Percentiles rank a stretch among this genome's conserved stretches.
Evolutionary conservation across 2,329 filamentous ascomycete species (phyloP).

Genomic region (Trichoderma arundinaceum): DNA sequence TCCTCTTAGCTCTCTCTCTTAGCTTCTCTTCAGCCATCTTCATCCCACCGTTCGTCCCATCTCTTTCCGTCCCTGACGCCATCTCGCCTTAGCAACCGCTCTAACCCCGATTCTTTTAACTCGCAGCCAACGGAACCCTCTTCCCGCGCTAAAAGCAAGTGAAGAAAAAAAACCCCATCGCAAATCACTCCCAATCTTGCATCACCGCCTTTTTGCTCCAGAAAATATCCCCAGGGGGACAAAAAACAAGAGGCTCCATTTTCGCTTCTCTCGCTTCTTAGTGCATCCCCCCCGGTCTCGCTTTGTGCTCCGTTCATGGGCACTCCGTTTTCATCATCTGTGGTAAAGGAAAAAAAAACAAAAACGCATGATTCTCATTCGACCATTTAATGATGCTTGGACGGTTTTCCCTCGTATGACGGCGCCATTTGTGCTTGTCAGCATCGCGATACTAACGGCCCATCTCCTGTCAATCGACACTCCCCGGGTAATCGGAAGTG

Average conservation of each 20-base stretch:
- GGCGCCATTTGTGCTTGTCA: not conserved
- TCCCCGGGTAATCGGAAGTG: not conserved
- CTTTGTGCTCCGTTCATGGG: not conserved
- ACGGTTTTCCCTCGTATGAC: constrained; percentile 12
- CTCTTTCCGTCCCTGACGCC: constrained; percentile 14
- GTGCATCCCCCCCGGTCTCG: not conserved
- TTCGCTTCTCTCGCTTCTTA: constrained; percentile 16
- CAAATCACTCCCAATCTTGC: not conserved
- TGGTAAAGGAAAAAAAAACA: not conserved
- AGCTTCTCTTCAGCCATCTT: constrained; percentile 3
- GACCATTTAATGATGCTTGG: constrained; percentile 7
- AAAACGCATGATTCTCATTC: constrained; percentile 28
- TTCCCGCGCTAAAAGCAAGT: not conserved
- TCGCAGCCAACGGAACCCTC: too few relatives aligned
- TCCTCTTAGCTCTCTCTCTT: not conserved
- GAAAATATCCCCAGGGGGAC: not conserved
- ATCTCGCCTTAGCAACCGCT: constrained; percentile 24
- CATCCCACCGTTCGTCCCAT: not conserved
- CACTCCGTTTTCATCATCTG: not conserved
- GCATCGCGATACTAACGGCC: not conserved
- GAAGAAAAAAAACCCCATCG: not conserved
- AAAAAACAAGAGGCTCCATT: constrained; percentile 3
- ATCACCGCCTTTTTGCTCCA: constrained; percentile 24
- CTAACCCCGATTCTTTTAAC: too few relatives aligned
- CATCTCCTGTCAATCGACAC: constrained; percentile 12